phyloP scores from a whole-genome alignment of 352 stramenopile species.

The Phytophthora megakarya region DNA sequence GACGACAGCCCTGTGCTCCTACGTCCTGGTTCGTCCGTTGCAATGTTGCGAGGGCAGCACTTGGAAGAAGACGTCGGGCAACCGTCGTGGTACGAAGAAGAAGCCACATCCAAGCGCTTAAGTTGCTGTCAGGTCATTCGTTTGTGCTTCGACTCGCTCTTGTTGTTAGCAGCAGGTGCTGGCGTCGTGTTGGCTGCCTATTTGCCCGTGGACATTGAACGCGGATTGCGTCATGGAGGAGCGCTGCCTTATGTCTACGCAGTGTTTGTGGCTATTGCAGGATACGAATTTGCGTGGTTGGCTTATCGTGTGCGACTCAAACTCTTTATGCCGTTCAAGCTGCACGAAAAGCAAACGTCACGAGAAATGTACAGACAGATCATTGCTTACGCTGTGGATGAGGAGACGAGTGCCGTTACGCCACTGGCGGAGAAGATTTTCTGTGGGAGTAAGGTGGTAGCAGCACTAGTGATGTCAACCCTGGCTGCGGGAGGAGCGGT shows the following conservation, averaged over 20 bases:
- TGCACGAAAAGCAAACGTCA: constrained; percentile 72
- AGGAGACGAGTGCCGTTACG: constrained; percentile 59
- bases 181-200: constrained; percentile 42
- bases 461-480: constrained; percentile 22
- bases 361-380: constrained; percentile 73
- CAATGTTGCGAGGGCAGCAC: constrained; percentile 28
- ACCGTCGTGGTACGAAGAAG: constrained; percentile 46
- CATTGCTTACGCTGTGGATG: constrained; percentile 67
- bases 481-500: constrained; percentile 17
- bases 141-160: constrained; percentile 37
- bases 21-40: constrained; percentile 42
- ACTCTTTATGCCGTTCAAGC: constrained; percentile 67
- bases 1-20: constrained; percentile 32
- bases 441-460: constrained; percentile 35
- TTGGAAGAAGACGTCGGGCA: constrained; percentile 20
- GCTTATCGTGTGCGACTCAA: constrained; percentile 58
- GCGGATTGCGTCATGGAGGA: constrained; percentile 19
- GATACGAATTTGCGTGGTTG: constrained; percentile 67
- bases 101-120: constrained; percentile 20
- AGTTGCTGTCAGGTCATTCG: constrained; percentile 36
- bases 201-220: constrained; percentile 38
- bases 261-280: constrained; percentile 46
- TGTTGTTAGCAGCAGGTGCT: constrained; percentile 39
- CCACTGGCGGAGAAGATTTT: constrained; percentile 48
- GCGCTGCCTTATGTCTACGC: constrained; percentile 58